Conservation (phyloP, 352 stramenopile species). For the Phytophthora litchii region DNA sequence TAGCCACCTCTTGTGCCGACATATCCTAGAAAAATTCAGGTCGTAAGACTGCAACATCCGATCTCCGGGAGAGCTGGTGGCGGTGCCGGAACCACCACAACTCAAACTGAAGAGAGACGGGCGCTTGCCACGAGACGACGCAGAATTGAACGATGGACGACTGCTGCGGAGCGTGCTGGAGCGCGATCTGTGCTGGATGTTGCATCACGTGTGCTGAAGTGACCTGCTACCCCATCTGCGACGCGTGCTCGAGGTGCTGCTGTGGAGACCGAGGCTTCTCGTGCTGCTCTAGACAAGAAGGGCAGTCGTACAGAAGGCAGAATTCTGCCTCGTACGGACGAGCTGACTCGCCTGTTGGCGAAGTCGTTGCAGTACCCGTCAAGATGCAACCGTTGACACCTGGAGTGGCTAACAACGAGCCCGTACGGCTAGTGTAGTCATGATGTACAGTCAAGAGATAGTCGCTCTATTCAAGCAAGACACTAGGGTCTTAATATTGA, state of each 20-base stretch:
- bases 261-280: slow-evolving; percentile 33
- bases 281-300: slow-evolving; percentile 24
- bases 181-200: slow-evolving; percentile 29
- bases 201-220: slow-evolving; percentile 28
- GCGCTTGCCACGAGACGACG: background rate
- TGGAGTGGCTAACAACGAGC: background rate
- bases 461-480: background rate
- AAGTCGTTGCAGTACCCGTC: slow-evolving; percentile 25
- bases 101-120: background rate
- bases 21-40: too few species aligned
- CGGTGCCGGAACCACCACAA: slow-evolving; percentile 1
- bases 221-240: slow-evolving; percentile 23
- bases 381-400: slow-evolving; percentile 30
- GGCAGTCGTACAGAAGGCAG: slow-evolving; percentile 1
- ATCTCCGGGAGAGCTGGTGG: slow-evolving; percentile 9
- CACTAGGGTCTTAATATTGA: slow-evolving; percentile 6
- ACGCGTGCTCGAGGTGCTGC: slow-evolving; percentile 24
- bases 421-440: slow-evolving; percentile 14
- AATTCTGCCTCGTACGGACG: slow-evolving; percentile 9
- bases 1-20: too few species aligned
- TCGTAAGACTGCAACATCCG: background rate
- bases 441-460: background rate
- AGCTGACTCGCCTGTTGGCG: slow-evolving; percentile 4
- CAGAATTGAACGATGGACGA: slow-evolving; percentile 28
- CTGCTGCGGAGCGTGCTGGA: slow-evolving; percentile 23